Percentiles rank a stretch among this genome's conserved stretches.
Evolutionary conservation across 129 eudicot species (phyloP).

Genomic region (Mikania micrantha): DNA sequence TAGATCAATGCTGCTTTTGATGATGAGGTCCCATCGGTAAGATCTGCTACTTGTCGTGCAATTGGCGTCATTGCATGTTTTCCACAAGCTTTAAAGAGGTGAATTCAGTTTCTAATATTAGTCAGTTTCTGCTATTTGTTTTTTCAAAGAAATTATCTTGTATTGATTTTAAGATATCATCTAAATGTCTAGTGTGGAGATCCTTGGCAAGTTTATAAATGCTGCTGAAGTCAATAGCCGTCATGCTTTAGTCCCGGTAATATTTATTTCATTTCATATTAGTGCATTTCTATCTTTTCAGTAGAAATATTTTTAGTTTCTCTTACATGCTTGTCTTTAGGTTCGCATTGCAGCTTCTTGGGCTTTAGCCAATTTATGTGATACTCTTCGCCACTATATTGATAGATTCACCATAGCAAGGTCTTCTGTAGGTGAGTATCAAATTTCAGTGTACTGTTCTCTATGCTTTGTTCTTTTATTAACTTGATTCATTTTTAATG

Average conservation of each 20-base stretch:
- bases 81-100: slow-evolving; percentile 70
- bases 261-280: slow-evolving; percentile 1
- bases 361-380: slow-evolving; percentile 95
- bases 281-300: background rate
- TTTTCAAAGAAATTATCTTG: background rate
- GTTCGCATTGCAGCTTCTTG: slow-evolving; percentile 92
- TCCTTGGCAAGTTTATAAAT: slow-evolving; percentile 60
- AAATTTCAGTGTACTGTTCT: background rate
- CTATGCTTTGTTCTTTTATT: background rate
- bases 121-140: slow-evolving; percentile 1
- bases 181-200: slow-evolving; percentile 44
- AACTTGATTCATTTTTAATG: slow-evolving; percentile 1
- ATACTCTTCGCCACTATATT: slow-evolving; percentile 63
- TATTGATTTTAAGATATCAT: background rate
- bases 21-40: slow-evolving; percentile 83
- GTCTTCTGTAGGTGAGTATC: slow-evolving; percentile 35
- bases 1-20: slow-evolving; percentile 67
- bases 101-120: background rate
- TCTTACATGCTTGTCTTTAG: slow-evolving; percentile 33
- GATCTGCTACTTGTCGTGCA: slow-evolving; percentile 98
- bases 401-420: slow-evolving; percentile 30
- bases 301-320: background rate
- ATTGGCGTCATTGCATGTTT: slow-evolving; percentile 93
- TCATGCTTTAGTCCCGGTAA: slow-evolving; percentile 62
- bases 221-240: slow-evolving; percentile 60